A percentile compares a stretch with the other conserved stretches of the same genome.
These are phyloP conservation scores for Hanseniaspora pseudoguilliermondii DNA, from an alignment of 805 yeast genomes.

Conservation along the genomic window DNA sequence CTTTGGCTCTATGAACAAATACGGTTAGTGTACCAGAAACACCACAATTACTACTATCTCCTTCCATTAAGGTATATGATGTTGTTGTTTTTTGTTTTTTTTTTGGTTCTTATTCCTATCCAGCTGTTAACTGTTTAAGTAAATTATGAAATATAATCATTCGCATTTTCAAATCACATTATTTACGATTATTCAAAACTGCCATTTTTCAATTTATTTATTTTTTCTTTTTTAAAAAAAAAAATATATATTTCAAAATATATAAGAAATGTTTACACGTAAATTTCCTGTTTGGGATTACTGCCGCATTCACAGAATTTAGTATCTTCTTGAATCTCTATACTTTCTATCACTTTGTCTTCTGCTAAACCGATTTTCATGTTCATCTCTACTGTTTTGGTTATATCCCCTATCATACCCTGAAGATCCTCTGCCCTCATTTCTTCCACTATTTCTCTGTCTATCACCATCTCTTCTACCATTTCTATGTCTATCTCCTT, in stretches of 20 bases:
- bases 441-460: background rate
- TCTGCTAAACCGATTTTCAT: background rate
- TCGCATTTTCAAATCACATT: too few species aligned
- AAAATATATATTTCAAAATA: too few species aligned
- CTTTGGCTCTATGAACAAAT: slow-evolving; percentile 68
- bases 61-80: background rate
- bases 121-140: too few species aligned
- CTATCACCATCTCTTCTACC: background rate
- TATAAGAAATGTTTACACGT: background rate
- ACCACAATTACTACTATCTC: slow-evolving; percentile 5
- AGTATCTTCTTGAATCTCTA: background rate
- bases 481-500: background rate
- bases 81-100: too few species aligned
- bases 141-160: too few species aligned
- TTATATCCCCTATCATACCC: background rate
- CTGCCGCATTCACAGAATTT: background rate
- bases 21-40: slow-evolving; percentile 47
- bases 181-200: too few species aligned
- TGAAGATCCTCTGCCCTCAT: background rate
- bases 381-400: background rate
- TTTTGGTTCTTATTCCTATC: background rate
- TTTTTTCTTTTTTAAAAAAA: too few species aligned
- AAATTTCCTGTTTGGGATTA: background rate
- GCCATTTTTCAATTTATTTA: too few species aligned
- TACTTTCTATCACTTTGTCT: background rate